Evolutionary conservation across 2,329 filamentous ascomycete species (phyloP).

Genomic region (Pestalotiopsis sp.): DNA sequence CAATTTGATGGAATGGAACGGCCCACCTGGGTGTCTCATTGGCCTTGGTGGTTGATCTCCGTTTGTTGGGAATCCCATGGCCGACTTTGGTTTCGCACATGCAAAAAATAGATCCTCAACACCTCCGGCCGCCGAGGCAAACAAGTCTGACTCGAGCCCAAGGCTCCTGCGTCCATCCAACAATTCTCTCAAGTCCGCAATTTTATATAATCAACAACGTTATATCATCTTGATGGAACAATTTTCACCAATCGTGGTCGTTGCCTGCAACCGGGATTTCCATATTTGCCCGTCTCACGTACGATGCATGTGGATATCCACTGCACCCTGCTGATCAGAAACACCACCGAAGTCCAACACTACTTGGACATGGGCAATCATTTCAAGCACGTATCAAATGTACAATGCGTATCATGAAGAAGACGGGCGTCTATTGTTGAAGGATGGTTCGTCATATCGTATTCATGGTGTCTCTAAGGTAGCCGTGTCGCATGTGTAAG

Average conservation of each 20-base stretch:
- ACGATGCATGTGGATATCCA: no score
- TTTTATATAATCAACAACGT: neutral
- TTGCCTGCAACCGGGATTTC: no score
- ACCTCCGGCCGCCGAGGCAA: constrained; percentile 4
- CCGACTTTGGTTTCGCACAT: constrained; percentile 4
- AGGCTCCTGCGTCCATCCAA: neutral
- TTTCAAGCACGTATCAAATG: neutral
- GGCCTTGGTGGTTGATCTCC: neutral
- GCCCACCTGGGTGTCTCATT: neutral
- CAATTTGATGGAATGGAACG: neutral
- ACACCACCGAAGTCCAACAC: no score
- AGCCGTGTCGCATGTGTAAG: constrained; percentile 4
- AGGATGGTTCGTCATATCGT: constrained; percentile 9
- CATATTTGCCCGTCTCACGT: no score
- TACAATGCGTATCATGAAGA: neutral
- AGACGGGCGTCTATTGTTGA: neutral
- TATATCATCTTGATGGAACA: no score
- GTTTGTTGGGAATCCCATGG: constrained; percentile 12
- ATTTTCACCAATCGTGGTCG: no score
- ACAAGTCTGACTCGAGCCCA: neutral
- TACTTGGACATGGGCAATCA: neutral
- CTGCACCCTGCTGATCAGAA: no score
- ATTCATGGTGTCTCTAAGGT: neutral
- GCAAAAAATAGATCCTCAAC: constrained; percentile 9
- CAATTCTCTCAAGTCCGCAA: neutral